phyloP scores from a whole-genome alignment of 257 asterid genomes.

The Solanum tarijense region DNA sequence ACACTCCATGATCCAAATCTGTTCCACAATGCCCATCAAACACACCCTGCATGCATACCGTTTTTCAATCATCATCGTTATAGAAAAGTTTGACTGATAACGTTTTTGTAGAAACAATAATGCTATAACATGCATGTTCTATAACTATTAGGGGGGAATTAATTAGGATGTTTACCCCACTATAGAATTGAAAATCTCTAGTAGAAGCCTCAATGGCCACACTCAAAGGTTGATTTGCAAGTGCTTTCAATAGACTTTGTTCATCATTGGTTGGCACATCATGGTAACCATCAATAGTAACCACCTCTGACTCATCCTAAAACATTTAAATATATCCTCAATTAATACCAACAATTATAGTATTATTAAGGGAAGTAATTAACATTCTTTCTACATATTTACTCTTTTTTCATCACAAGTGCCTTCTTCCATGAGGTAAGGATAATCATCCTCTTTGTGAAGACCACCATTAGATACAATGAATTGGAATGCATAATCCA shows the following conservation, averaged over 20 bases:
- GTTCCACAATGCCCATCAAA: conserved; percentile 59
- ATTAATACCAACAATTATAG: background rate
- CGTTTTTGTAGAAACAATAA: too few species aligned
- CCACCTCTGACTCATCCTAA: conserved; percentile 23
- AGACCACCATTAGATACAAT: conserved; percentile 23
- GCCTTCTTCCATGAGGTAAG: conserved; percentile 32
- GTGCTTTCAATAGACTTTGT: conserved; percentile 27
- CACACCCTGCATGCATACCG: conserved; percentile 31
- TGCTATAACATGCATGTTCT: too few species aligned
- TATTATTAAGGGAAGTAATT: background rate
- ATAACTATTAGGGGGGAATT: too few species aligned
- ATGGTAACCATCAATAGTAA: conserved; percentile 24
- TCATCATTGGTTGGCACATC: conserved; percentile 32
- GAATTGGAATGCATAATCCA: conserved; percentile 33
- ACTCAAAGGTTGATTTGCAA: conserved; percentile 33
- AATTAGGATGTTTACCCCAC: conserved; percentile 13
- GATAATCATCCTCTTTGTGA: conserved; percentile 33
- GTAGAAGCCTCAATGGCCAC: conserved; percentile 35
- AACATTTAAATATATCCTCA: background rate
- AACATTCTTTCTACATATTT: background rate
- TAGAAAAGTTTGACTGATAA: background rate
- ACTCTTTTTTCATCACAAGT: conserved; percentile 28
- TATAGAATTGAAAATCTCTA: conserved; percentile 31
- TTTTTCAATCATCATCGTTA: background rate
- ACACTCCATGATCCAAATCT: conserved; percentile 49